These are phyloP conservation scores for Polygonum maritimum DNA, from an alignment of 148 eudicot species.

Conservation along the genomic window DNA sequence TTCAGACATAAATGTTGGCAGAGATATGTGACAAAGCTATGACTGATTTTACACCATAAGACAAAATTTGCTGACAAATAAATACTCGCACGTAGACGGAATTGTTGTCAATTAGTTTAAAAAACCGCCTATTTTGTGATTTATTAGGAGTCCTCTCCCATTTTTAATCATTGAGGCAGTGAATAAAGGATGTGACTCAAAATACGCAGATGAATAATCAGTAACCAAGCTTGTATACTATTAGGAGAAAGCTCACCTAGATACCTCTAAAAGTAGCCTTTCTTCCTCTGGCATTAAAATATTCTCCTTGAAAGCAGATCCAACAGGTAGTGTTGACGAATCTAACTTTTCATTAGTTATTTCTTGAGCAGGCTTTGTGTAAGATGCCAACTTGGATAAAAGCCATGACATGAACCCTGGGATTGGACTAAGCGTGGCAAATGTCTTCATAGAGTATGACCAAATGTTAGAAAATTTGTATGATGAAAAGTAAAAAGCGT, in stretches of 20 bases:
- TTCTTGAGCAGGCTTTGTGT: conserved; percentile 33
- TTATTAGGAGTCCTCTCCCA: not conserved
- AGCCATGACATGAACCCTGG: conserved; percentile 96
- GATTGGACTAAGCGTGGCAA: conserved; percentile 95
- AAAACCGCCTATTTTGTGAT: not conserved
- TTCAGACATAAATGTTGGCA: not conserved
- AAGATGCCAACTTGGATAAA: conserved; percentile 71
- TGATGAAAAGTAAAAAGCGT: not conserved
- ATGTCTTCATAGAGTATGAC: conserved; percentile 35
- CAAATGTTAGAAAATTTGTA: conserved; percentile 7
- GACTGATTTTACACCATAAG: not conserved
- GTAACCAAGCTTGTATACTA: not conserved
- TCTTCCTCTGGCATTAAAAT: conserved; percentile 63
- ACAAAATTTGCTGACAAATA: not conserved
- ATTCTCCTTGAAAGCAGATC: conserved; percentile 61
- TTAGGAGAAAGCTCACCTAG: conserved; percentile 35
- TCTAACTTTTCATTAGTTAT: conserved; percentile 16
- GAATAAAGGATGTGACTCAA: not conserved
- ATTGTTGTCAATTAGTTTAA: not conserved
- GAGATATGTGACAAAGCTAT: not conserved
- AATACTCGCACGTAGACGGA: not conserved
- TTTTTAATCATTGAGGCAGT: not conserved
- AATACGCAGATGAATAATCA: not conserved
- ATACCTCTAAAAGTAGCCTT: conserved; percentile 44
- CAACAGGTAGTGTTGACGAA: conserved; percentile 28